These are phyloP conservation scores for Hypholoma sublateritium DNA, from an alignment of 768 basidiomycete species.

Conservation along the genomic window DNA sequence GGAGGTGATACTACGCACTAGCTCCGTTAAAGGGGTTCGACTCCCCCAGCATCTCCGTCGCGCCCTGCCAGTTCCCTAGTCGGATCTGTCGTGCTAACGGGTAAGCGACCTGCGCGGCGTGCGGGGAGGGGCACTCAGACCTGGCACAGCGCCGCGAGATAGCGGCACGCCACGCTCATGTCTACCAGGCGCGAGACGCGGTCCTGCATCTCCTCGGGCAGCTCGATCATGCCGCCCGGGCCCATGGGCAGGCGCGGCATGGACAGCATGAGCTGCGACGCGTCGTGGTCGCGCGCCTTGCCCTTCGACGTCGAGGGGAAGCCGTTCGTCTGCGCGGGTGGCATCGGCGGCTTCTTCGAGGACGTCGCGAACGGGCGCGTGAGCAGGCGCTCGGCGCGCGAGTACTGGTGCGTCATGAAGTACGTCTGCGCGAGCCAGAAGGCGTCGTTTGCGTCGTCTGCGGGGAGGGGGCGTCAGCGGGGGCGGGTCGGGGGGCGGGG, in stretches of 20 bases:
- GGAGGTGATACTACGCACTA: slow-evolving; percentile 35
- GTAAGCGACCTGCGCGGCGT: slow-evolving; percentile 2
- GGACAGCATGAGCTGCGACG: slow-evolving; percentile 29
- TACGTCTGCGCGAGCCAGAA: slow-evolving; percentile 99
- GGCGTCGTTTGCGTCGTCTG: slow-evolving; percentile 92
- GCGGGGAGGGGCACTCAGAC: slow-evolving; percentile 35
- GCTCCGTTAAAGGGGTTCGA: slow-evolving; percentile 83
- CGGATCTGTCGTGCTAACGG: slow-evolving; percentile 51
- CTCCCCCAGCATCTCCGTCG: slow-evolving; percentile 90
- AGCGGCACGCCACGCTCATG: slow-evolving; percentile 93
- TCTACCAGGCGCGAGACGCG: slow-evolving; percentile 81
- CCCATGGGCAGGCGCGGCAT: slow-evolving; percentile 68
- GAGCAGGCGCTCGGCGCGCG: slow-evolving; percentile 88
- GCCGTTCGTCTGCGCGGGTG: slow-evolving; percentile 39
- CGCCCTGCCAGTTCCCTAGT: slow-evolving; percentile 90
- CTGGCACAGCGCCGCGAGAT: slow-evolving; percentile 95
- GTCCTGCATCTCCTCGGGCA: slow-evolving; percentile 63
- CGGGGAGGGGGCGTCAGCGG: slow-evolving; percentile 8
- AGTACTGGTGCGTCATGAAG: slow-evolving; percentile 94
- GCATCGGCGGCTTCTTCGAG: slow-evolving; percentile 35
- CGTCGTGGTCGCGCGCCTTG: slow-evolving; percentile 58
- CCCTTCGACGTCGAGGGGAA: slow-evolving; percentile 46
- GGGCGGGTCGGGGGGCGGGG: not conserved
- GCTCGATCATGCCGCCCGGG: slow-evolving; percentile 68
- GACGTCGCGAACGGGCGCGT: slow-evolving; percentile 79